Base-by-base conservation (phyloP, 164 flowering plant genomes). In the Chloranthus sessilifolius region DNA sequence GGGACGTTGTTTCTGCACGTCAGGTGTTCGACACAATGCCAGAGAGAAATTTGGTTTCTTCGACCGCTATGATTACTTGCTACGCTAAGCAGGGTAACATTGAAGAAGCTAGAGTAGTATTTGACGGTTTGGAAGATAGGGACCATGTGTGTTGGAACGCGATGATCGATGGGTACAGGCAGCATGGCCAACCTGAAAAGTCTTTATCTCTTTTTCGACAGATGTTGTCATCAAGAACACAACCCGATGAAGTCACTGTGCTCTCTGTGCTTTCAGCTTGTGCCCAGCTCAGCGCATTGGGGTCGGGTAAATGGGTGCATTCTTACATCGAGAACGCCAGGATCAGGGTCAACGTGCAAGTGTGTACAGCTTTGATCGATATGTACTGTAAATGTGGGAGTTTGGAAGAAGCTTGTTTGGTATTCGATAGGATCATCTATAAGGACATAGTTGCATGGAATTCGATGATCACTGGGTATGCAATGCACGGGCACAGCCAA, bases 351-450 rank as follows among this genome's bases (percentile, higher is more conserved):
- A 77, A 67, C 65, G 74, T 63, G 52, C 79, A 52, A 15, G 68
- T 83, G 19, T 80, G 65, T 8, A 78, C 88, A 22, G 92, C 95
- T 34, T 58, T 89, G 56, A 59, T 85, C 43, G 83, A 81, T 52
- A 85, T 89, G 97, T 83, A 89, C 37, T 58, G 81, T 31, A 85
- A 83, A 48, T 89, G 92, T 54, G 88, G 97, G 9, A 80, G 85
- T 56, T 64, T 83, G 65, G 90, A 83, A 45, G 88, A 85, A 59
- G 92, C 92, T 2, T 66, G 68, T 25, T 30, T 60, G 45, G 84
- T 81, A 17, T 85, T 88, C 44, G 78, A 81, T 43, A 40, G 23
- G 27, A 76, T 79, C 7, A 31, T 17, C 2, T 39, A 57, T 15
- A 86, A 74, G 65, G 97, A 86, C 58, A 73, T 74, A 1, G 74